Conservation (phyloP, 306 rosid species). For the Lathyrus tuberosus region DNA sequence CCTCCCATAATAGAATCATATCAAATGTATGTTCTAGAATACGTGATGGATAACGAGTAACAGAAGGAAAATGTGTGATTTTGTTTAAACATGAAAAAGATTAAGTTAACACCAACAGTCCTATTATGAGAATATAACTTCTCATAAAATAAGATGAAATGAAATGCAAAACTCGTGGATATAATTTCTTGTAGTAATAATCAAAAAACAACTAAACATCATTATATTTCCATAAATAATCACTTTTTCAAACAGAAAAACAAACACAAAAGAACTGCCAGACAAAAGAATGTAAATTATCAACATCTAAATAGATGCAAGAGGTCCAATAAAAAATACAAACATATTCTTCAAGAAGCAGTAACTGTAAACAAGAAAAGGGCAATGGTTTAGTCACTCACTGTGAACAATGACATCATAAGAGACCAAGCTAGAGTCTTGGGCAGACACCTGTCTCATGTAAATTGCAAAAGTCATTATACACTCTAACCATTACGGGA, state of each 20-base stretch:
- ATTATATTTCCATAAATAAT: not conserved
- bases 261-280: not conserved
- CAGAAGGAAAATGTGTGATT: not conserved
- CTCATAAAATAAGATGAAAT: slow-evolving; percentile 10
- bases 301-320: slow-evolving; percentile 6
- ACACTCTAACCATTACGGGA: slow-evolving; percentile 15
- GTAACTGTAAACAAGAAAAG: too few relatives aligned
- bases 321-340: not conserved
- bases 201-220: not conserved
- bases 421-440: slow-evolving; percentile 82
- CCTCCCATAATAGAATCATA: not conserved
- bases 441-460: slow-evolving; percentile 58
- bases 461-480: slow-evolving; percentile 41
- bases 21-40: not conserved
- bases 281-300: slow-evolving; percentile 13
- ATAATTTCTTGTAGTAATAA: not conserved
- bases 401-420: slow-evolving; percentile 83
- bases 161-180: slow-evolving; percentile 11
- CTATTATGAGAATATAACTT: not conserved
- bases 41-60: not conserved
- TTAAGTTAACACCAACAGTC: not conserved
- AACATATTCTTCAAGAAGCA: not conserved
- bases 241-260: slow-evolving; percentile 13
- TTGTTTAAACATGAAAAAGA: not conserved
- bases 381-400: slow-evolving; percentile 43